A percentile compares a stretch with the other conserved stretches of the same genome.
Evolutionary conservation across 164 flowering plant species (phyloP).

Genomic region (Chloranthus sessilifolius): DNA sequence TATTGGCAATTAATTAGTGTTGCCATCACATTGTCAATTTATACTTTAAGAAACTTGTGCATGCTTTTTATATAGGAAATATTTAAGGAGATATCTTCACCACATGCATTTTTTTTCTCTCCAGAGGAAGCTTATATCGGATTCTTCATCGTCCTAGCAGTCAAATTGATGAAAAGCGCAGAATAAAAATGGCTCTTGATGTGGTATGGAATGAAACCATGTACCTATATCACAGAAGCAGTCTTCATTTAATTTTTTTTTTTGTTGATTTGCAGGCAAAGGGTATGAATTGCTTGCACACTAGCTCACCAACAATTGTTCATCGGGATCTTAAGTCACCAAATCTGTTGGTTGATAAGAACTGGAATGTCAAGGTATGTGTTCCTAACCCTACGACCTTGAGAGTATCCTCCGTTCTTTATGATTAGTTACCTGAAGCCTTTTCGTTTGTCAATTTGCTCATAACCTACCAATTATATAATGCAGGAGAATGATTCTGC

Average conservation of each 20-base stretch:
- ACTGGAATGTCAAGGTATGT: conserved; percentile 97
- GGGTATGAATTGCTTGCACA: conserved; percentile 97
- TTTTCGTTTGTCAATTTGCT: not conserved
- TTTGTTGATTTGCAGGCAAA: conserved; percentile 54
- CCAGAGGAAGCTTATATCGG: conserved; percentile 93
- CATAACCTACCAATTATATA: no score
- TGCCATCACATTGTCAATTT: no score
- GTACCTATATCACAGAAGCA: no score
- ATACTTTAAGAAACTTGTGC: no score
- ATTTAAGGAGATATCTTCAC: not conserved
- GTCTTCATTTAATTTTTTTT: no score
- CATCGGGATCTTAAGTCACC: conserved; percentile 97
- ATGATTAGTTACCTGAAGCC: not conserved
- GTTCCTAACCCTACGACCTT: not conserved
- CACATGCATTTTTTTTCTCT: not conserved
- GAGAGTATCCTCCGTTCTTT: not conserved
- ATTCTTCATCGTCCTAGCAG: conserved; percentile 89
- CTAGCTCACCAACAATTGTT: conserved; percentile 90
- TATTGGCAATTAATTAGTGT: no score
- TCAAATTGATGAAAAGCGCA: conserved; percentile 88
- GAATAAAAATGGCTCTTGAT: conserved; percentile 98
- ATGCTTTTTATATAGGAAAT: no score
- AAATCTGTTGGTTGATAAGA: conserved; percentile 86
- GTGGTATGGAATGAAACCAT: conserved; percentile 64
- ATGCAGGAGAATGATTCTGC: no score